phyloP scores from a whole-genome alignment of 495 filamentous ascomycete species.

The Talaromyces ruber region DNA sequence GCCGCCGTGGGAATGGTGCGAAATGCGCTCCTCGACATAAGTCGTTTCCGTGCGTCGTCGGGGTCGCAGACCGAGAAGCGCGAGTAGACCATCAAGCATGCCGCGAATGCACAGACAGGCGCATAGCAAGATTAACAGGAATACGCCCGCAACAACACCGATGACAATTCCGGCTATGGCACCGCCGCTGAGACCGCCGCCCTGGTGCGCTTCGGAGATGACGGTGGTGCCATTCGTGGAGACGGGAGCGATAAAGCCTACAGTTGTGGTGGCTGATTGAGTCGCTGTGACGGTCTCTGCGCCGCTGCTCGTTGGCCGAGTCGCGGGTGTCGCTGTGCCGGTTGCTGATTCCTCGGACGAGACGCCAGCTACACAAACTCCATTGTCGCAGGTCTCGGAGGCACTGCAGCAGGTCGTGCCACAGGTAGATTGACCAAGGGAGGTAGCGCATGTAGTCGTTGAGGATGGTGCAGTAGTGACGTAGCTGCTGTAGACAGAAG shows the following conservation, averaged over 20 bases:
- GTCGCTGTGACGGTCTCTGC: conserved; percentile 46
- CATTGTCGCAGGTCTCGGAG: conserved; percentile 55
- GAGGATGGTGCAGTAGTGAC: conserved; percentile 29
- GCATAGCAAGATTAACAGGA: conserved; percentile 64
- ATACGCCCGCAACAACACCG: conserved; percentile 67
- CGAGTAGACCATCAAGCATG: conserved; percentile 53
- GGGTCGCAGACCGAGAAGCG: conserved; percentile 54
- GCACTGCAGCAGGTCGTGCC: conserved; percentile 67
- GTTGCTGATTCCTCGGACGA: conserved; percentile 26
- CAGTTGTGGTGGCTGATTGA: conserved; percentile 45
- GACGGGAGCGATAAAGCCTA: conserved; percentile 49
- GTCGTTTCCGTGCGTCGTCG: conserved; percentile 43
- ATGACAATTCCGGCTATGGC: conserved; percentile 96
- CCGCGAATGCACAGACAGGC: conserved; percentile 65
- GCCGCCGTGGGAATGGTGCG: conserved; percentile 36
- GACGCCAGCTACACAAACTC: conserved; percentile 30
- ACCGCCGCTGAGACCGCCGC: conserved; percentile 61
- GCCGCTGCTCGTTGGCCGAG: conserved; percentile 62
- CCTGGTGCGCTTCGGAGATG: conserved; percentile 27
- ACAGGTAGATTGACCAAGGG: conserved; percentile 56
- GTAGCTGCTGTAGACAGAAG: conserved; percentile 56
- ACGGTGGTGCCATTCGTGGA: conserved; percentile 41
- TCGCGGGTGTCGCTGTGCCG: conserved; percentile 42
- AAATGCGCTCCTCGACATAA: conserved; percentile 64
- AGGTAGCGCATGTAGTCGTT: conserved; percentile 46